phyloP scores from a whole-genome alignment of 495 filamentous ascomycete genomes.

The Hypoxylon intermedium region DNA sequence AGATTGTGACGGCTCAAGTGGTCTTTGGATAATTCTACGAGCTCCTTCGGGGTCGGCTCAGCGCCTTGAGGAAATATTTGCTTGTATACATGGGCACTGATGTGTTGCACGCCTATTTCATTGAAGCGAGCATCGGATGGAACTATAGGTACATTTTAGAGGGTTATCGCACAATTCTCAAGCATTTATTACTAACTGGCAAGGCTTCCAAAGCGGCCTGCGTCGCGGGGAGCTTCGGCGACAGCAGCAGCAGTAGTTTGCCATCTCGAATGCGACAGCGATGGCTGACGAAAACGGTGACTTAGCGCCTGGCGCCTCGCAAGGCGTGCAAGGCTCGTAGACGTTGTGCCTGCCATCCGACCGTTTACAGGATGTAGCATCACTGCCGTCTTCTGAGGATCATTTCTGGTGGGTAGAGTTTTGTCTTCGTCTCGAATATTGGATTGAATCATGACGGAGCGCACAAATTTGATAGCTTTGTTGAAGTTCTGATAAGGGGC shows the following conservation, averaged over 20 bases:
- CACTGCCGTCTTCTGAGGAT: constrained; percentile 31
- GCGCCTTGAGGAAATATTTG: constrained; percentile 74
- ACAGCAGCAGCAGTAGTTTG: constrained; percentile 41
- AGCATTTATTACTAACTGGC: constrained; percentile 40
- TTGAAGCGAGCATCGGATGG: constrained; percentile 75
- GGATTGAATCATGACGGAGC: constrained; percentile 27
- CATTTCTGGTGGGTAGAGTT: constrained; percentile 27
- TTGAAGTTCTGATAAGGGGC: constrained; percentile 27
- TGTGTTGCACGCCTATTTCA: constrained; percentile 91
- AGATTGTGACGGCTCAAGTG: constrained; percentile 89
- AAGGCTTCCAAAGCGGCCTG: constrained; percentile 39
- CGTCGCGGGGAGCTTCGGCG: constrained; percentile 24
- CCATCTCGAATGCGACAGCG: constrained; percentile 47
- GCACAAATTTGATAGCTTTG: constrained; percentile 17
- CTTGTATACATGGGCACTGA: constrained; percentile 79
- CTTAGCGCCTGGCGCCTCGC: constrained; percentile 43
- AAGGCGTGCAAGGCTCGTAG: constrained; percentile 50
- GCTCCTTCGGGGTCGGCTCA: constrained; percentile 62
- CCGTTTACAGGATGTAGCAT: constrained; percentile 50
- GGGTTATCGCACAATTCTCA: constrained; percentile 22
- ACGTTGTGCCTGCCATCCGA: constrained; percentile 47
- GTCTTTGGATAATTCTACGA: constrained; percentile 78
- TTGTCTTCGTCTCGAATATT: constrained; percentile 2
- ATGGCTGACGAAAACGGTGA: constrained; percentile 28
- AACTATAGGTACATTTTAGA: constrained; percentile 50